Evolutionary conservation across 192 early-diverging fungal species (phyloP).

Genomic region (Backusella macrospora): DNA sequence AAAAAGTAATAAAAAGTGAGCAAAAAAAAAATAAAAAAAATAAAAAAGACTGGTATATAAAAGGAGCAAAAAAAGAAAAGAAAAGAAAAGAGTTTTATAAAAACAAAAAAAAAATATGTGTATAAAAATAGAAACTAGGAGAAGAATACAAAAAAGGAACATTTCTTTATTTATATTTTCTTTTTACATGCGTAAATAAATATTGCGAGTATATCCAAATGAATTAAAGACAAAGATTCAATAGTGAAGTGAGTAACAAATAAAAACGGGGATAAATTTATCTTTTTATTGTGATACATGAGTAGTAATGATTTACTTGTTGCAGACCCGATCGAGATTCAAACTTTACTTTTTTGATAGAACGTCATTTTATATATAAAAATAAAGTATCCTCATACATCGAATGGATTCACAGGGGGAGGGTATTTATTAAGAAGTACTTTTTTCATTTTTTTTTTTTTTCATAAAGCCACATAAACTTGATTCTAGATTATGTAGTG

Average conservation of each 20-base stretch:
- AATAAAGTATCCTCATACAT: background rate
- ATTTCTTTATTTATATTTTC: background rate
- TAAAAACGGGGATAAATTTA: background rate
- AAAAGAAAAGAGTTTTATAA: background rate
- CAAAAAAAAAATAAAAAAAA: constrained; percentile 18
- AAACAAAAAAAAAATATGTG: too few relatives aligned
- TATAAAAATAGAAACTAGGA: constrained; percentile 5
- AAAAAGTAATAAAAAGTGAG: constrained; percentile 10
- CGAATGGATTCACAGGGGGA: background rate
- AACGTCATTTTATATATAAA: background rate
- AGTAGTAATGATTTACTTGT: constrained; percentile 8
- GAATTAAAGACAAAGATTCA: background rate
- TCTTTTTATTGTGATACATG: background rate
- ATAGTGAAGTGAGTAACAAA: too few relatives aligned
- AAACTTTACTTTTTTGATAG: constrained; percentile 7
- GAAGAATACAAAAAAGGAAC: background rate
- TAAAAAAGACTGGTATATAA: constrained; percentile 10
- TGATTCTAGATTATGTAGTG: background rate
- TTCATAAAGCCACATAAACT: background rate
- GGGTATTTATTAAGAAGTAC: background rate
- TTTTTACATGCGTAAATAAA: background rate
- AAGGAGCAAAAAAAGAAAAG: background rate
- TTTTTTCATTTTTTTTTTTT: background rate
- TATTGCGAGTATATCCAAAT: background rate
- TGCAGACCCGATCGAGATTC: background rate